Conservation (phyloP, 2,329 filamentous ascomycete species). For the Phaeosphaeriaceae sp. region DNA sequence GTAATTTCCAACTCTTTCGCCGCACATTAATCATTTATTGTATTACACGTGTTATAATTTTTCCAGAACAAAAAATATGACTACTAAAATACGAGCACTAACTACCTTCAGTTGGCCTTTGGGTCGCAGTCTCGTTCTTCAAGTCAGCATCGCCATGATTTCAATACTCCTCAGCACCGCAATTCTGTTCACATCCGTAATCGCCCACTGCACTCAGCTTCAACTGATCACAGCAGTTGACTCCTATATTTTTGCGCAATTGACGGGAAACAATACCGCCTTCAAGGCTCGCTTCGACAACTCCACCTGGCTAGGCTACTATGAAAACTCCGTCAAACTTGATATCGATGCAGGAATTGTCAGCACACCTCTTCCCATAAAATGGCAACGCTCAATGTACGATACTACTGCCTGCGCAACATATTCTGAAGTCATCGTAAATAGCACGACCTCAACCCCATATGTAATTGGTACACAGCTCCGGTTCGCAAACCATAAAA, state of each 20-base stretch:
- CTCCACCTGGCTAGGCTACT: slow-evolving; percentile 35
- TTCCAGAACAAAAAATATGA: too few relatives aligned
- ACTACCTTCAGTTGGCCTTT: too few relatives aligned
- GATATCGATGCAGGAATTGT: slow-evolving; percentile 22
- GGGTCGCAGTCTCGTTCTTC: too few relatives aligned
- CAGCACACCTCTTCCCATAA: slow-evolving; percentile 22
- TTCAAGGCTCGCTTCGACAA: slow-evolving; percentile 31
- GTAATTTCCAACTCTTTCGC: too few relatives aligned
- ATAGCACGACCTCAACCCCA: slow-evolving; percentile 21
- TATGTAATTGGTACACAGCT: slow-evolving; percentile 37
- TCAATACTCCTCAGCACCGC: slow-evolving; percentile 1
- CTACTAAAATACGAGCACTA: too few relatives aligned
- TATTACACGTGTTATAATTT: too few relatives aligned
- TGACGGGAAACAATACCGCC: slow-evolving; percentile 11
- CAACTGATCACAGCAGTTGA: slow-evolving; percentile 22
- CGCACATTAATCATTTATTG: too few relatives aligned
- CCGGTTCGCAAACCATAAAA: slow-evolving; percentile 29
- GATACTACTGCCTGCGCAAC: slow-evolving; percentile 31
- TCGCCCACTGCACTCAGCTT: slow-evolving; percentile 22
- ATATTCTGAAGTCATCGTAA: slow-evolving; percentile 33
- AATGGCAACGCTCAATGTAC: slow-evolving; percentile 27
- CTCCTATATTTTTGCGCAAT: slow-evolving; percentile 26
- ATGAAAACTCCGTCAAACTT: slow-evolving; percentile 30
- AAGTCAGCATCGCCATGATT: background rate
- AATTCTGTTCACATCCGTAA: background rate